phyloP scores from a whole-genome alignment of 2,329 filamentous ascomycete genomes.

The Ascosphaera apis region DNA sequence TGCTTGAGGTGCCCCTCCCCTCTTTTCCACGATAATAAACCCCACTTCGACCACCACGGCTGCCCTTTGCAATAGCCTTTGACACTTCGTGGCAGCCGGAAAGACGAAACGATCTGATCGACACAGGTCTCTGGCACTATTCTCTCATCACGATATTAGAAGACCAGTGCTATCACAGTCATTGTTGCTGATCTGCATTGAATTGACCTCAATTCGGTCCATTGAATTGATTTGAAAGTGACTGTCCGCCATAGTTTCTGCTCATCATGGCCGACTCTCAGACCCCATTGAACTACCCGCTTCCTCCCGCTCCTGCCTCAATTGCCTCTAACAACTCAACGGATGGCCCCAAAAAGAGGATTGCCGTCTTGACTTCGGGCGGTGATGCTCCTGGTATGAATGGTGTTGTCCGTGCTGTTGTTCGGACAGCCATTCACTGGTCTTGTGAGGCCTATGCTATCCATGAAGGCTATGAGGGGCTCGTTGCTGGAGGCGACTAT shows the following conservation, averaged over 20 bases:
- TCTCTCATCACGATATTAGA: not conserved
- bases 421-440: constrained; percentile 74
- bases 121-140: not conserved
- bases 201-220: not conserved
- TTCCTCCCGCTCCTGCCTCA: constrained; percentile 1
- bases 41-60: not conserved
- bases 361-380: constrained; percentile 84
- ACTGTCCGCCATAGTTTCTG: not conserved
- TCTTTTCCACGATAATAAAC: not conserved
- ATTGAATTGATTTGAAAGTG: not conserved
- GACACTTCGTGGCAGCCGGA: not conserved
- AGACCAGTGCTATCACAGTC: not conserved
- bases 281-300: not conserved
- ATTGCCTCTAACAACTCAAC: constrained; percentile 6
- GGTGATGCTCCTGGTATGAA: constrained; percentile 94
- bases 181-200: not conserved
- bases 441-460: constrained; percentile 58
- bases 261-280: constrained; percentile 22
- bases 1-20: not conserved
- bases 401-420: constrained; percentile 66
- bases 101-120: not conserved
- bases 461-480: constrained; percentile 88
- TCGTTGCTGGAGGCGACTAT: constrained; percentile 70
- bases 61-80: too few species aligned
- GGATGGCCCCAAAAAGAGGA: constrained; percentile 27